Evolutionary conservation across 768 basidiomycete genomes (phyloP), one percentile per base, ranked within the genome.

Genomic region (Mrakia gelida): DNA sequence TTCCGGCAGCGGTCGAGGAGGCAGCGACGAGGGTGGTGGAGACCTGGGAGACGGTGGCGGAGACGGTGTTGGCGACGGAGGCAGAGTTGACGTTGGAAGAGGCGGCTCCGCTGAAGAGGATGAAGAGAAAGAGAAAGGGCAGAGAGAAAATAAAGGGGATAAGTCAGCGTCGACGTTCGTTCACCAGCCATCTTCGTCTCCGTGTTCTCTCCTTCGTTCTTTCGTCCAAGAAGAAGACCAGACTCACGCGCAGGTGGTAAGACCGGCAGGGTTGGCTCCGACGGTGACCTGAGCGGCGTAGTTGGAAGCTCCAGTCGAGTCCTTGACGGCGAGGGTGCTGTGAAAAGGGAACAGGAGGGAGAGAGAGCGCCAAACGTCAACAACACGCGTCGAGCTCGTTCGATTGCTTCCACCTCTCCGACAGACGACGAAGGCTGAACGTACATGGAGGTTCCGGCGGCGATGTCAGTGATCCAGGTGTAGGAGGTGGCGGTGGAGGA

Each of bases 391-490:
- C 49, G 59, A n/a, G 59, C 59, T n/a, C 43, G 28, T n/a, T 15
- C 45, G 52, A 7, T 32, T 21, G 10, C 10, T 13, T 38, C 16
- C 63, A 13, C 7, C n/a, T 30, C 15, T 65, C 9, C 3, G 43
- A 72, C 23, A 28, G n/a, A 16, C 21, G 61, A 6, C 1, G 16
- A 41, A 26, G n/a, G 41, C 26, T n/a, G 15, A 56, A 71, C 75
- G 6, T 62, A 76, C 75, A 76, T 30, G 54, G 70, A 61, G 30
- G 68, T 71, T 32, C 59, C 56, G 52, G 56, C 28, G 65, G 70
- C 26, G 59, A 70, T 43, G 38, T 80, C 79, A 59, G 72, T 72
- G 59, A 43, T 78, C 79, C 79, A 80, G 65, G 79, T 80, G 73
- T 71, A 74, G 10, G 68, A 77, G 41, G 79, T 77, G 13, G 32